phyloP scores from a whole-genome alignment of 2,329 filamentous ascomycete genomes.

The Monilinia aucupariae region DNA sequence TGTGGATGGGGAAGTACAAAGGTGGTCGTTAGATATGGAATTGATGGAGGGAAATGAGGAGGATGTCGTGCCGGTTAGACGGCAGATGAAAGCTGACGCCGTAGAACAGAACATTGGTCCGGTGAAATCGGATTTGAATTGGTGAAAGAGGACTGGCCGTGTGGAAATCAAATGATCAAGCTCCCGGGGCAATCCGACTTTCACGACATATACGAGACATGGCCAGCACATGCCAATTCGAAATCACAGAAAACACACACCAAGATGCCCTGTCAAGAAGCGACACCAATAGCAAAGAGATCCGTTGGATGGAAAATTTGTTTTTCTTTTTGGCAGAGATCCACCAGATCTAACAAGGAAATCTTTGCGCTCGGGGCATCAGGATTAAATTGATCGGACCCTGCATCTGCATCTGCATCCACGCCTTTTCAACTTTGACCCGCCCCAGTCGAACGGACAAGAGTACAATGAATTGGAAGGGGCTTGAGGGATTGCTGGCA shows the following conservation, averaged over 20 bases:
- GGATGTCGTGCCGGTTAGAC: constrained; percentile 3
- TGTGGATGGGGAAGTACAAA: constrained; percentile 40
- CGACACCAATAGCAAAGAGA: neutral
- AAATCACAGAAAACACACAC: neutral
- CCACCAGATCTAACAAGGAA: neutral
- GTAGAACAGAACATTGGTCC: constrained; percentile 23
- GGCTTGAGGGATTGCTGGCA: neutral
- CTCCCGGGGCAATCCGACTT: neutral
- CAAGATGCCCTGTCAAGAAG: neutral
- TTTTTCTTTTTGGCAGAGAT: neutral
- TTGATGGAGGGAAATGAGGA: constrained; percentile 25
- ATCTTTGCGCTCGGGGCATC: neutral
- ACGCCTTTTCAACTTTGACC: neutral
- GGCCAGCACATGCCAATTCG: neutral
- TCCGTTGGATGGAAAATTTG: neutral
- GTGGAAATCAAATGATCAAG: neutral
- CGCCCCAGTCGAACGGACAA: neutral
- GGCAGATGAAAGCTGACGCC: neutral
- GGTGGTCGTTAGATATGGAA: constrained; percentile 37
- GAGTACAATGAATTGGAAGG: neutral
- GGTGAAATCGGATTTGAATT: constrained; percentile 22
- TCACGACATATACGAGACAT: constrained; percentile 16
- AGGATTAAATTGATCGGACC: neutral
- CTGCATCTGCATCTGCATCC: neutral
- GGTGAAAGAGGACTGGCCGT: constrained; percentile 1